Conservation (phyloP, 352 stramenopile species). For the Pythium dissotocum region DNA sequence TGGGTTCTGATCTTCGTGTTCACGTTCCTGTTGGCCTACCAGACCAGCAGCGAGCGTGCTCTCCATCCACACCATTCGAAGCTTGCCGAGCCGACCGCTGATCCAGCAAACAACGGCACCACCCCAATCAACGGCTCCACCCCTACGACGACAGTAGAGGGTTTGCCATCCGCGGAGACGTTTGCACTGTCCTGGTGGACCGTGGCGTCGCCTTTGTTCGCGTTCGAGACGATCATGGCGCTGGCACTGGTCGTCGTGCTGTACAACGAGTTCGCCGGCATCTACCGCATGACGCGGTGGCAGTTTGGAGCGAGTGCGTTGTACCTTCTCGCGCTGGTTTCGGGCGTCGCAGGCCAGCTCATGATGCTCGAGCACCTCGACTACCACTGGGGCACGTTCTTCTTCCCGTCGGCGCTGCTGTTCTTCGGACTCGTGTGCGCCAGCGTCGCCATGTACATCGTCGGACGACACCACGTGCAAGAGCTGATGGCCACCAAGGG, state of each 20-base stretch:
- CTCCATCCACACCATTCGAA: slow-evolving; percentile 17
- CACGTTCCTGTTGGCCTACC: slow-evolving; percentile 73
- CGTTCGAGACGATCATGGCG: slow-evolving; percentile 63
- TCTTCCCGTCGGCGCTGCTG: slow-evolving; percentile 73
- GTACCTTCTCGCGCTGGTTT: slow-evolving; percentile 66
- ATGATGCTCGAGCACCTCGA: slow-evolving; percentile 79
- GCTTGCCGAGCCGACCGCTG: slow-evolving; percentile 1
- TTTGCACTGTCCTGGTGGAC: slow-evolving; percentile 74
- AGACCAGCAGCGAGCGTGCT: slow-evolving; percentile 58
- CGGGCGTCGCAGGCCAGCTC: slow-evolving; percentile 61
- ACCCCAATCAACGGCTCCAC: background rate
- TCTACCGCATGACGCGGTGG: slow-evolving; percentile 76
- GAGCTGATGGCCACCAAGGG: slow-evolving; percentile 82
- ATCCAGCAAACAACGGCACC: background rate
- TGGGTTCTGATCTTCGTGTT: slow-evolving; percentile 83
- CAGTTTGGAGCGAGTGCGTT: slow-evolving; percentile 73
- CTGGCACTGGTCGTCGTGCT: slow-evolving; percentile 59
- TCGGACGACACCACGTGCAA: slow-evolving; percentile 75
- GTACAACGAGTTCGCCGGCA: slow-evolving; percentile 75
- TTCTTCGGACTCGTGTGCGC: slow-evolving; percentile 76
- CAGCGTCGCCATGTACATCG: slow-evolving; percentile 80
- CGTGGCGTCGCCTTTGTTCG: slow-evolving; percentile 66
- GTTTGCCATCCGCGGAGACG: background rate
- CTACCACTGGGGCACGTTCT: slow-evolving; percentile 71
- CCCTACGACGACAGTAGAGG: background rate